Percentiles rank a stretch among this genome's conserved stretches.
phyloP scores from a whole-genome alignment of 169 alveolate genomes.

The Plasmodium chabaudi region DNA sequence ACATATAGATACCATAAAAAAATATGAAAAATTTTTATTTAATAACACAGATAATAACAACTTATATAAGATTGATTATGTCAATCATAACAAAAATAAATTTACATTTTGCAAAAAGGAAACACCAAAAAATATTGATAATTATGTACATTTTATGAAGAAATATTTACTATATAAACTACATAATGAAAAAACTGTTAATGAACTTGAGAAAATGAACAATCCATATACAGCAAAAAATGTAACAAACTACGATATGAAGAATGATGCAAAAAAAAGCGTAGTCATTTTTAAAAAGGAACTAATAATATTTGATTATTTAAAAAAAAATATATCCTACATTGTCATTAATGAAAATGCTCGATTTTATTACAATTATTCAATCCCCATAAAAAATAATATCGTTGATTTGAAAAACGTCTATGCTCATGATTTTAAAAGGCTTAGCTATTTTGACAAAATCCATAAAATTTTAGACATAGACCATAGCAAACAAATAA shows the following conservation, averaged over 20 bases:
- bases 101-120: slow-evolving; percentile 22
- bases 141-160: slow-evolving; percentile 7
- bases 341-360: not conserved
- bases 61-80: not conserved
- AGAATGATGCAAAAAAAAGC: not conserved
- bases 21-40: not conserved
- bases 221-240: not conserved
- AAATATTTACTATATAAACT: slow-evolving; percentile 28
- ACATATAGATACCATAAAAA: not conserved
- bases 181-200: not conserved
- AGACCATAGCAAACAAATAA: too few relatives aligned
- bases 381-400: not conserved
- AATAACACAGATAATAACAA: not conserved
- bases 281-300: slow-evolving; percentile 4
- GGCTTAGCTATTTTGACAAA: too few relatives aligned
- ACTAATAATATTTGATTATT: slow-evolving; percentile 13
- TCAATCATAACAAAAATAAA: not conserved
- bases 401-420: not conserved
- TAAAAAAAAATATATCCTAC: slow-evolving; percentile 27
- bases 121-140: not conserved
- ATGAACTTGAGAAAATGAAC: not conserved
- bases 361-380: not conserved
- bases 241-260: not conserved
- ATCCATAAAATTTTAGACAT: too few relatives aligned
- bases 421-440: not conserved